A percentile compares a stretch with the other conserved stretches of the same genome.
Evolutionary conservation across 2,329 filamentous ascomycete genomes (phyloP).

Genomic region (Phyllosticta citriasiana): DNA sequence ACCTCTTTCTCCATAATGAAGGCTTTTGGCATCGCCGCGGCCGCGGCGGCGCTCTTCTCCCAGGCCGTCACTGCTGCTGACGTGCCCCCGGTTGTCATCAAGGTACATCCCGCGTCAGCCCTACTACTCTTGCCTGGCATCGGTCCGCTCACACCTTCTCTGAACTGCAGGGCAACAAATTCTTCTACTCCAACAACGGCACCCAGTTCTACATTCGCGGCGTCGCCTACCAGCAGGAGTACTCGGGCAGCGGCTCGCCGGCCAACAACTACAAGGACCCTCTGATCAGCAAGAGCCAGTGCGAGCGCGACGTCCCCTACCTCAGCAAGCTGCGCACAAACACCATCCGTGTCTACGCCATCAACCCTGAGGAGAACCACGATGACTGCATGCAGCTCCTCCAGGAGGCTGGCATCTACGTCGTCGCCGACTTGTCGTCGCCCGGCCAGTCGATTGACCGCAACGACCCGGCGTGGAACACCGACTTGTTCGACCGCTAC

Average conservation of each 20-base stretch:
- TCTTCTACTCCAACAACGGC: slow-evolving; percentile 79
- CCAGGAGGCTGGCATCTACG: slow-evolving; percentile 80
- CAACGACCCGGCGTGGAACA: slow-evolving; percentile 67
- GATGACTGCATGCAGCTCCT: slow-evolving; percentile 75
- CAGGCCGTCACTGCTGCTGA: slow-evolving; percentile 40
- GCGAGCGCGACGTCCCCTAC: slow-evolving; percentile 77
- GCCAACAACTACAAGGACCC: slow-evolving; percentile 69
- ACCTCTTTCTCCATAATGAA: slow-evolving; percentile 39
- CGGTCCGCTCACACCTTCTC: slow-evolving; percentile 12
- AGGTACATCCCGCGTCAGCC: slow-evolving; percentile 38
- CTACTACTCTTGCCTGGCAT: slow-evolving; percentile 1
- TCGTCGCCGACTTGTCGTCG: slow-evolving; percentile 82
- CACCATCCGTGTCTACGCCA: slow-evolving; percentile 87
- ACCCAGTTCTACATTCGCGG: slow-evolving; percentile 73
- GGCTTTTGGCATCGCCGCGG: slow-evolving; percentile 39
- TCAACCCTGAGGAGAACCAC: slow-evolving; percentile 73
- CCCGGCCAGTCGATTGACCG: slow-evolving; percentile 79
- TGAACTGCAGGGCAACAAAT: slow-evolving; percentile 58
- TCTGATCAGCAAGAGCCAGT: slow-evolving; percentile 59
- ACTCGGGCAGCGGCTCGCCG: slow-evolving; percentile 31
- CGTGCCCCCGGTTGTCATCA: slow-evolving; percentile 57
- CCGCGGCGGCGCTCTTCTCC: slow-evolving; percentile 43
- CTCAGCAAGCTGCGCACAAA: slow-evolving; percentile 76
- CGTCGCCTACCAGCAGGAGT: slow-evolving; percentile 87
- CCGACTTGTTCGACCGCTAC: slow-evolving; percentile 70